phyloP scores from a whole-genome alignment of 2,329 filamentous ascomycete genomes.

The Cladosporium phlei region DNA sequence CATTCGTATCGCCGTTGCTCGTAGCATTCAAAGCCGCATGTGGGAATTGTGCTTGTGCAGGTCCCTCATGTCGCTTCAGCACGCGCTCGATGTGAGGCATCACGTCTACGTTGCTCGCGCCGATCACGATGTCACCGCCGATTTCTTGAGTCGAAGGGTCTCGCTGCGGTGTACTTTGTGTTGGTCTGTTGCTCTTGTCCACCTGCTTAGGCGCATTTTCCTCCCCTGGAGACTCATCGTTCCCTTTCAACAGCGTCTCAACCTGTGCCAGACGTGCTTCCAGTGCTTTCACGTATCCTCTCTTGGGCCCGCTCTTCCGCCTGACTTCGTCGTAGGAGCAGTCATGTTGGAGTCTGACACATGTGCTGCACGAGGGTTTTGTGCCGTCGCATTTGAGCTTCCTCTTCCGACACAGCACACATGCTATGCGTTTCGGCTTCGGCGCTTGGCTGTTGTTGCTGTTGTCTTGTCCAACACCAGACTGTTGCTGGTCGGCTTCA shows the following conservation, averaged over 20 bases:
- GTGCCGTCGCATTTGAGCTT: conserved; percentile 87
- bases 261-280: conserved; percentile 86
- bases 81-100: conserved; percentile 12
- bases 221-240: conserved; percentile 36
- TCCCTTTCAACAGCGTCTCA: conserved; percentile 80
- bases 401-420: conserved; percentile 86
- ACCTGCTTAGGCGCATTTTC: neutral
- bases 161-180: neutral
- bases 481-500: neutral
- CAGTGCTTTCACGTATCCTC: conserved; percentile 88
- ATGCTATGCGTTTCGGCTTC: conserved; percentile 79
- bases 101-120: conserved; percentile 14
- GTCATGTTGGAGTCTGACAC: conserved; percentile 76
- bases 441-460: conserved; percentile 30
- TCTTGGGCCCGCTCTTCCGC: conserved; percentile 90
- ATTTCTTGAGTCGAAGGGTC: conserved; percentile 18
- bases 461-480: conserved; percentile 43
- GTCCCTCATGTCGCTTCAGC: neutral
- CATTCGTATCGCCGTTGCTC: neutral
- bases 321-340: conserved; percentile 90
- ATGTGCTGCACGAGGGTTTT: conserved; percentile 82
- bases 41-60: neutral
- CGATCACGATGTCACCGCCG: conserved; percentile 18
- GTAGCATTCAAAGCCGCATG: neutral
- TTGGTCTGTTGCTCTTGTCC: neutral